Base-by-base conservation (phyloP, 2,329 filamentous ascomycete genomes). In the Aspergillus chevalieri region DNA sequence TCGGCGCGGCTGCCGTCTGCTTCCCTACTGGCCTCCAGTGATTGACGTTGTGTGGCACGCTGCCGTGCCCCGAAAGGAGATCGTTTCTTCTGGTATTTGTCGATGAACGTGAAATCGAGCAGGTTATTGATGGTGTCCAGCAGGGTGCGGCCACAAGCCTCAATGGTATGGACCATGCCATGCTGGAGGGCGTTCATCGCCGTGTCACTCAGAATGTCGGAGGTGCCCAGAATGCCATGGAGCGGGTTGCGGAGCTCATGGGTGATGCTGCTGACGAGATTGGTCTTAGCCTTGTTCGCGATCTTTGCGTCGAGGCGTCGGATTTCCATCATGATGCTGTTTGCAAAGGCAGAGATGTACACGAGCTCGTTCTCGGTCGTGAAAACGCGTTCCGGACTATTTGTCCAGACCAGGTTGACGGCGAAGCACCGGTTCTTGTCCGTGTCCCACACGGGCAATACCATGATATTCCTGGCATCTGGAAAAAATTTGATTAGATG, bases 51-150 rank as follows among this genome's bases (percentile, higher is more conserved):
- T 5, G 3, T 22, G 21, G 21, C 21, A 5, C 26, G 26, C 26
- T 30, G 26, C 7, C 26, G 26, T 30, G 26, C 10, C 1, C 26
- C 10, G 9, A 30, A 30, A 7, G 26, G 26, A 12, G 61, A 53
- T 38, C 63, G 39, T 9, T n/a, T 24, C 19, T 42, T 19, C 6
- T 24, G 15, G 8, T n/a, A 44, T 12, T 44, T 44, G 22, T 44
- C 60, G 33, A 66, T 65, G 14, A 55, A 58, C 0, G 64, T 52
- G 12, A 62, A 59, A n/a, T 69, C 68, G 0, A 70, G 60, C 21
- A 71, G 48, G 43, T 69, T 60, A 38, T 71, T 68, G 42, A 75
- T 66, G 1, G 69, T 73, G 43, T 74, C 71, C 2, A 74, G 56
- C 0, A 75, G 57, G 0, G 72, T 74, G 2, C 65, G 63, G 0